These are phyloP conservation scores for Aegilops tauschii DNA, from an alignment of 176 grass and related monocot genomes.

Conservation along the genomic window DNA sequence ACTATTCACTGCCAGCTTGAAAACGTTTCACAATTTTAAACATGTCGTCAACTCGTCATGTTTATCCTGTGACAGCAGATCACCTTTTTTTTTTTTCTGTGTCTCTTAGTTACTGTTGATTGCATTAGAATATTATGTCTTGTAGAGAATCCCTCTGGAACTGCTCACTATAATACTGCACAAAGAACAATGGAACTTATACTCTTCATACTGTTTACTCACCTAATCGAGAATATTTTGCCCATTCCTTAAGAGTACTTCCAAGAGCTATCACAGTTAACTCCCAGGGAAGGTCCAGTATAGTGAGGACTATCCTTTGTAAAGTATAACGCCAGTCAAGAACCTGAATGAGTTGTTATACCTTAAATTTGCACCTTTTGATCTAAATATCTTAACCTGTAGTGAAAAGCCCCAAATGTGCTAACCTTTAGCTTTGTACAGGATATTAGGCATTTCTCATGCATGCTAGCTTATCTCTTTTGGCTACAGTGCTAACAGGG, in stretches of 20 bases:
- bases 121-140: constrained; percentile 2
- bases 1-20: constrained; percentile 4
- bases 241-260: not conserved
- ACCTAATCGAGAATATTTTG: not conserved
- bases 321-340: not conserved
- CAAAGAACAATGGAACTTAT: not conserved
- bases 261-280: not conserved
- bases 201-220: not conserved
- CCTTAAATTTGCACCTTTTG: not conserved
- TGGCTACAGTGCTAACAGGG: not conserved
- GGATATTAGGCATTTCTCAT: not conserved
- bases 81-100: not conserved
- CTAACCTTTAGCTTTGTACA: not conserved
- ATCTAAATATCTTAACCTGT: constrained; percentile 8
- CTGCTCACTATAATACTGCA: not conserved
- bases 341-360: not conserved
- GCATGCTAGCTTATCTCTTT: not conserved
- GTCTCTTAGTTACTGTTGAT: not conserved
- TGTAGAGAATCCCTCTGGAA: not conserved
- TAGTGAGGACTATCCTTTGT: not conserved
- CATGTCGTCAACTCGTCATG: not conserved
- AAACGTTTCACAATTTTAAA: constrained; percentile 9
- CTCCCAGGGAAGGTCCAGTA: not conserved
- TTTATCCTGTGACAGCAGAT: not conserved
- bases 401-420: not conserved